phyloP scores from a whole-genome alignment of 495 filamentous ascomycete species.

The Aspergillus affinis region DNA sequence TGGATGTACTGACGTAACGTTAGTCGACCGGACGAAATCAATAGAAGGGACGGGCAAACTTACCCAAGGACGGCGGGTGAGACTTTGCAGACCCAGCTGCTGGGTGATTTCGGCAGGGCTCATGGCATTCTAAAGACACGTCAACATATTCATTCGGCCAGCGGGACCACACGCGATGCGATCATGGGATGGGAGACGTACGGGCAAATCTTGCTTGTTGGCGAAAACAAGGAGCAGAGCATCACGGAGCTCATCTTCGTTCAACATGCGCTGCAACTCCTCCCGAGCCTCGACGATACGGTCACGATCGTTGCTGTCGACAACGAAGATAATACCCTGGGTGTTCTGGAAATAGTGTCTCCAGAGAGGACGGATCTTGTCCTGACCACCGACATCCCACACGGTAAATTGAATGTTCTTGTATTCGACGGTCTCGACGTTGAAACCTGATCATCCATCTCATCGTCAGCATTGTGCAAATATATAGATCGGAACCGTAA shows the following conservation, averaged over 20 bases:
- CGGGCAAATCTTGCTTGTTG: conserved; percentile 99
- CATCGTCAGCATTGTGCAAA: conserved; percentile 7
- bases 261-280: conserved; percentile 99
- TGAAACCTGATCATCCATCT: conserved; percentile 70
- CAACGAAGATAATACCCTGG: conserved; percentile 99
- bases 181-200: conserved; percentile 47
- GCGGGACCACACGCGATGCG: background rate
- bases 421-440: conserved; percentile 99
- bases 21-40: conserved; percentile 15
- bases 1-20: conserved; percentile 82
- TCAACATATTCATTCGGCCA: conserved; percentile 1
- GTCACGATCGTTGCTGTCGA: conserved; percentile 99
- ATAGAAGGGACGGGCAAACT: conserved; percentile 34
- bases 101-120: conserved; percentile 99
- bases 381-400: conserved; percentile 99
- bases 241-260: conserved; percentile 98
- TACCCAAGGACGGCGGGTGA: conserved; percentile 98
- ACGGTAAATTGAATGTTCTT: conserved; percentile 99
- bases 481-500: conserved; percentile 3
- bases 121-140: conserved; percentile 82
- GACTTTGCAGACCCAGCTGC: conserved; percentile 98
- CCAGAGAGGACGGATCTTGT: conserved; percentile 99
- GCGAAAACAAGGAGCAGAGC: conserved; percentile 97
- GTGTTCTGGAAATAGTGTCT: conserved; percentile 99
- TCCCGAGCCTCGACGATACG: conserved; percentile 98